Evolutionary conservation across 2,329 filamentous ascomycete species (phyloP).

Genomic region (Trichophyton benhamiae): DNA sequence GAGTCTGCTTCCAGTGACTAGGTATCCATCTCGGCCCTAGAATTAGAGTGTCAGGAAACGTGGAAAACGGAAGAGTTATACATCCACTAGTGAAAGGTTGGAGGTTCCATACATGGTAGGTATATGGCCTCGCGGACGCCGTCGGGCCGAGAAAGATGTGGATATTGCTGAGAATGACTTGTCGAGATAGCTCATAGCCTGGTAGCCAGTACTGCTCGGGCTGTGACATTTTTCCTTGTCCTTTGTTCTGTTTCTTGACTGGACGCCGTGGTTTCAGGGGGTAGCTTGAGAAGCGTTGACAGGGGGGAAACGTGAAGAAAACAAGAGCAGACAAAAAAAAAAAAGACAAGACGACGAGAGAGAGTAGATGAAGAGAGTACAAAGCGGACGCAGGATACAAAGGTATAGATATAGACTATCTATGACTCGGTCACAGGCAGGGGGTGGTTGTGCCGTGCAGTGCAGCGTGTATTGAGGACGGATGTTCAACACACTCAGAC

Average conservation of each 20-base stretch:
- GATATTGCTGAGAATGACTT: conserved; percentile 38
- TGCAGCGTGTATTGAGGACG: neutral
- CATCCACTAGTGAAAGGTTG: neutral
- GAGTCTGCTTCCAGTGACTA: conserved; percentile 35
- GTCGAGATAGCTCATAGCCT: conserved; percentile 37
- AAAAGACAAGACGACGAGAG: conserved; percentile 1
- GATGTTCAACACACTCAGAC: conserved; percentile 5
- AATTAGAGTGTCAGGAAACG: neutral
- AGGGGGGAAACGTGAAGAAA: neutral
- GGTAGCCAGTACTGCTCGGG: conserved; percentile 38
- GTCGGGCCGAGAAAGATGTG: conserved; percentile 38
- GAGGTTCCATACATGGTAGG: conserved; percentile 31
- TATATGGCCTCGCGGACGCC: conserved; percentile 36
- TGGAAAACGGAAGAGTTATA: neutral
- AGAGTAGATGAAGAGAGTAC: conserved; percentile 5
- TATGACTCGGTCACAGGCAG: neutral
- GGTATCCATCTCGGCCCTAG: conserved; percentile 39
- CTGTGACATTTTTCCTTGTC: conserved; percentile 22
- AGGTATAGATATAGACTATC: conserved; percentile 4
- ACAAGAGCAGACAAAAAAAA: neutral
- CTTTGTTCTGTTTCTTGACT: neutral
- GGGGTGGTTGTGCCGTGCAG: neutral
- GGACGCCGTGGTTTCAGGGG: neutral
- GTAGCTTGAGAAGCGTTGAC: neutral
- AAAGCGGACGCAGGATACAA: neutral